Percentiles rank a stretch among this genome's conserved stretches.
These are phyloP conservation scores for Vitis amurensis DNA, from an alignment of 164 flowering plant genomes.

Conservation along the genomic window DNA sequence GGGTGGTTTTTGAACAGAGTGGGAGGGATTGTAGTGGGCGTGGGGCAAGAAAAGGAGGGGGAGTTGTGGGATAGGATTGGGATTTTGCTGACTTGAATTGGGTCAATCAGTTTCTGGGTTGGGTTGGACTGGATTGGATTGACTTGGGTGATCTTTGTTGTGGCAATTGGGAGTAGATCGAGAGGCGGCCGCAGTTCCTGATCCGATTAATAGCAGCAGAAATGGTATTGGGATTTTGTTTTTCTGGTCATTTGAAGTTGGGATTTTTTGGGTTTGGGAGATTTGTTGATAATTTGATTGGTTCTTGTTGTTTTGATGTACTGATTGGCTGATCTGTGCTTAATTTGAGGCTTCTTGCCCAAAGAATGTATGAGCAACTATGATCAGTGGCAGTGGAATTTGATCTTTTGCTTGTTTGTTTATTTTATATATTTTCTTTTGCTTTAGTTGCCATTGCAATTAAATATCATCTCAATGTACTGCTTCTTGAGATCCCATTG, in stretches of 20 bases:
- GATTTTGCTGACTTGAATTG: too few species aligned
- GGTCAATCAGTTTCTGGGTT: background rate
- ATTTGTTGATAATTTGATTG: conserved; percentile 1
- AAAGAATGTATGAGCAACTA: too few species aligned
- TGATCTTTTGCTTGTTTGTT: background rate
- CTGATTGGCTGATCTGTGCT: conserved; percentile 16
- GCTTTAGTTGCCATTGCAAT: background rate
- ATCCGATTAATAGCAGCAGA: conserved; percentile 14
- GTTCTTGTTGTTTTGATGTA: background rate
- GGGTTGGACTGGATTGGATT: background rate
- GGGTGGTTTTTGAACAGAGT: too few species aligned
- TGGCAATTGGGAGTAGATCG: conserved; percentile 17
- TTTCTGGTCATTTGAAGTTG: background rate
- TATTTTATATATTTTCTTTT: background rate
- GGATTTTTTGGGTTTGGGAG: background rate
- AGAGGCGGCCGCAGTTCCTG: conserved; percentile 14
- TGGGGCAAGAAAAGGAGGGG: too few species aligned
- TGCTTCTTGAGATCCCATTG: background rate
- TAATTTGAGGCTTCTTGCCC: background rate
- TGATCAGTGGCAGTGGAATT: background rate
- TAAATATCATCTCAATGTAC: background rate
- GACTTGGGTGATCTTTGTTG: conserved; percentile 13
- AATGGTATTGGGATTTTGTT: conserved; percentile 20
- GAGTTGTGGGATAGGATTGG: too few species aligned
- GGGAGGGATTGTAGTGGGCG: too few species aligned